Conservation (phyloP, 306 rosid species). For the Gynostemma pentaphyllum region DNA sequence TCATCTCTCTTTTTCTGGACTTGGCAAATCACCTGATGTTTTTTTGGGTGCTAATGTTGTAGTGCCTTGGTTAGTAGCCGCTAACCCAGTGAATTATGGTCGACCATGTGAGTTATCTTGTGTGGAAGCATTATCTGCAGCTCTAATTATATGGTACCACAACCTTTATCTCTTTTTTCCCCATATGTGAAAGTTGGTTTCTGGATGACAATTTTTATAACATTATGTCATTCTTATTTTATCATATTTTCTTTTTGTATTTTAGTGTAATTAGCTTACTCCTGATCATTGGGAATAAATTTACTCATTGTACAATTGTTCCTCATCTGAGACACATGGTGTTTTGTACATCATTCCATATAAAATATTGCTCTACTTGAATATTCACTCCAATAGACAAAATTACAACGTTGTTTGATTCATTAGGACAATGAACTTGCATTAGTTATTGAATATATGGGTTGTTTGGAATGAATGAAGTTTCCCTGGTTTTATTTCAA, state of each 20-base stretch:
- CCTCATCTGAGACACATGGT: neutral
- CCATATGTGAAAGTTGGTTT: neutral
- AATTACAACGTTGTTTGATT: neutral
- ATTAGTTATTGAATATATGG: no score
- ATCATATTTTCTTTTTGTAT: neutral
- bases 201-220: neutral
- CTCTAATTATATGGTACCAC: constrained; percentile 72
- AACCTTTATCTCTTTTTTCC: neutral
- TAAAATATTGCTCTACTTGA: neutral
- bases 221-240: neutral
- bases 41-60: constrained; percentile 11
- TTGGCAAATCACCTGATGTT: neutral
- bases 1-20: no score
- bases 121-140: constrained; percentile 98
- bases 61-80: constrained; percentile 99
- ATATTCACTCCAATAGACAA: neutral
- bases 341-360: neutral
- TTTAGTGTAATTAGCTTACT: neutral
- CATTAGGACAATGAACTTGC: no score
- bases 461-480: no score
- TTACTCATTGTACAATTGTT: neutral
- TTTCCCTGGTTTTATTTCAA: no score
- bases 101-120: constrained; percentile 92
- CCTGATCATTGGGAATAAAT: neutral
- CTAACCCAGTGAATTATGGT: constrained; percentile 92